Percentiles rank a stretch among this genome's conserved stretches.
Evolutionary conservation across 176 grass and related monocot species (phyloP).

Genomic region (Eleusine coracana): DNA sequence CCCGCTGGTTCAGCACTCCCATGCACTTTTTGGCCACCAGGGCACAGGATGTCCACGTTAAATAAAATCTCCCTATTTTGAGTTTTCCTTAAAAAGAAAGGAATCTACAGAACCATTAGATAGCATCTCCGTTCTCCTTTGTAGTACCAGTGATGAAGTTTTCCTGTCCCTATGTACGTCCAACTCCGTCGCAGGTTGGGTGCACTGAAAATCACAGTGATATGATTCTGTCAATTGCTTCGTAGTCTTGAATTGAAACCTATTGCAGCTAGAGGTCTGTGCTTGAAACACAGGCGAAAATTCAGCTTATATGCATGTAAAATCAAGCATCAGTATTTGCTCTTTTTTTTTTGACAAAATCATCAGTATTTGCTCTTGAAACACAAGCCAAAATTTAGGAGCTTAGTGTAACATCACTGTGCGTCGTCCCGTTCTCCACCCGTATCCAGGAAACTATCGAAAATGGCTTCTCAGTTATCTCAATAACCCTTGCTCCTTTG

Average conservation of each 20-base stretch:
- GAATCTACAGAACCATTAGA: background rate
- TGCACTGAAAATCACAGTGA: background rate
- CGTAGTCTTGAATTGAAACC: background rate
- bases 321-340: background rate
- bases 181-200: background rate
- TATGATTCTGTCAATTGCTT: no score
- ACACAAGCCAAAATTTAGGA: slow-evolving; percentile 16
- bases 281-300: background rate
- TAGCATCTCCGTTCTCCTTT: background rate
- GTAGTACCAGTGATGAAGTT: background rate
- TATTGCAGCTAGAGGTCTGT: background rate
- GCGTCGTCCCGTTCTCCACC: slow-evolving; percentile 71
- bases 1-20: no score
- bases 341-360: no score
- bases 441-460: slow-evolving; percentile 70
- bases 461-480: slow-evolving; percentile 51
- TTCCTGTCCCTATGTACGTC: background rate
- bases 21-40: no score
- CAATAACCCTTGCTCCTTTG: slow-evolving; percentile 68
- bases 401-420: slow-evolving; percentile 59
- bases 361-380: no score
- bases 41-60: no score
- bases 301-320: background rate
- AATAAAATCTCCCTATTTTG: no score
- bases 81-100: no score